Conservation (phyloP, 2,329 filamentous ascomycete genomes). For the Monosporascus sp. region DNA sequence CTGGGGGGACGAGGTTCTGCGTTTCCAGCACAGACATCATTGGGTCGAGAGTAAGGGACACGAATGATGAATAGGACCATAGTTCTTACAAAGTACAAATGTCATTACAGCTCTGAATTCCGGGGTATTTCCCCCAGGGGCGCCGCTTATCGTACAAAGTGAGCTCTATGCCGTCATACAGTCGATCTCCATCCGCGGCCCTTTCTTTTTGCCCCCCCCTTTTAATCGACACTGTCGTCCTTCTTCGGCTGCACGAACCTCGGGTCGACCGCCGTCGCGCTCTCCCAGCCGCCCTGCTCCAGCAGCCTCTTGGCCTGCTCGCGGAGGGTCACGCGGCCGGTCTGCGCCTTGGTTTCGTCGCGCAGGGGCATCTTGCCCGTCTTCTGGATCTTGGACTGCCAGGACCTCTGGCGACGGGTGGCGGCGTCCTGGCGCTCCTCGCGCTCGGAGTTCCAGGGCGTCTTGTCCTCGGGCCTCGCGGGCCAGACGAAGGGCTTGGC, state of each 20-base stretch:
- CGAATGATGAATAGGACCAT: conserved; percentile 7
- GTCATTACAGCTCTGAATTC: too few species aligned
- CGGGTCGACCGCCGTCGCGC: conserved; percentile 38
- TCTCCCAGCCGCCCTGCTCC: conserved; percentile 56
- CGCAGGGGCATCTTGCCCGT: conserved; percentile 32
- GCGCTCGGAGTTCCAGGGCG: conserved; percentile 59
- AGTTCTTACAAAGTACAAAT: not conserved
- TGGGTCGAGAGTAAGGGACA: conserved; percentile 34
- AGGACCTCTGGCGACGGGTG: conserved; percentile 30
- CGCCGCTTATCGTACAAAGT: too few species aligned
- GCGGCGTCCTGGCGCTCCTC: conserved; percentile 48
- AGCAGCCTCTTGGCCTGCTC: conserved; percentile 60
- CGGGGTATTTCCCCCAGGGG: too few species aligned
- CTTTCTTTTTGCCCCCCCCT: not conserved
- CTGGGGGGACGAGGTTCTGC: conserved; percentile 70
- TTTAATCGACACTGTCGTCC: conserved; percentile 9
- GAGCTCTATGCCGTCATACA: too few species aligned
- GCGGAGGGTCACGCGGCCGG: conserved; percentile 33
- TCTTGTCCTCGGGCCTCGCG: conserved; percentile 51
- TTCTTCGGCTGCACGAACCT: conserved; percentile 35
- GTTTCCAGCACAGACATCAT: conserved; percentile 57
- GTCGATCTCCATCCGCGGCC: conserved; percentile 6
- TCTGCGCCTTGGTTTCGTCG: conserved; percentile 36
- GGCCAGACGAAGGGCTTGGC: conserved; percentile 86
- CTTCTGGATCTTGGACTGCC: conserved; percentile 22